Evolutionary conservation across 1,284 basidiomycete genomes (phyloP), one percentile per base, ranked within the genome.

Genomic region (Ceratobasidium theobromae): DNA sequence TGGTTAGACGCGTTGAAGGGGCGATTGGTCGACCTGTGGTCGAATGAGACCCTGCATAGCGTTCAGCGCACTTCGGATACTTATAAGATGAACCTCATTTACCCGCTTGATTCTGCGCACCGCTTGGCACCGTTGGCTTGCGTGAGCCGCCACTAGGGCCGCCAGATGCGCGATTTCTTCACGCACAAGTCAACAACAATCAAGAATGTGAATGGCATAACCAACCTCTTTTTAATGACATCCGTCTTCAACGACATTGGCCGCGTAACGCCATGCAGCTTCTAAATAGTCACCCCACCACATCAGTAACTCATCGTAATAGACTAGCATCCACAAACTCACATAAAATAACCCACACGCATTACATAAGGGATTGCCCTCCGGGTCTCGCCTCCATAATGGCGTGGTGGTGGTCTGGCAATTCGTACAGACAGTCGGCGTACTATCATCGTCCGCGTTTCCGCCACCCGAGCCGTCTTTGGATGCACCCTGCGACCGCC

Each of bases 341-440:
- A 93, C 91, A 79, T 85, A 95, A 79, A 95, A 95, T 72, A 95
- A 77, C 6, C 93, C 93, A 77, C 93, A 95, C 8, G 93, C 93
- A 77, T 93, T 91, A 72, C 93, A 98, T 67, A 98, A 77, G 33
- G 95, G 95, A 75, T 96, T 93, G 25, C 95, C 95, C 70, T 98
- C 94, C 0, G 94, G 92, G 79, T 98, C 94, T 71, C 95, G 82
- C 75, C 95, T 84, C 95, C 95, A 98, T 64, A 98, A 79, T 1
- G 95, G 95, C 43, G 95, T 98, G 75, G 94, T 98, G 30, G 92
- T 96, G 58, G 95, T 98, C 73, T 92, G 87, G 77, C 95, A 98
- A 75, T 98, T 98, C 11, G 91, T 94, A 76, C 95, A 98, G 28
- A 91, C 81, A 1, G 93, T 98, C 3, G 89, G 88, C 4, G 82